Evolutionary conservation across 2,329 filamentous ascomycete species (phyloP).

Genomic region (Podosphaera fusca): DNA sequence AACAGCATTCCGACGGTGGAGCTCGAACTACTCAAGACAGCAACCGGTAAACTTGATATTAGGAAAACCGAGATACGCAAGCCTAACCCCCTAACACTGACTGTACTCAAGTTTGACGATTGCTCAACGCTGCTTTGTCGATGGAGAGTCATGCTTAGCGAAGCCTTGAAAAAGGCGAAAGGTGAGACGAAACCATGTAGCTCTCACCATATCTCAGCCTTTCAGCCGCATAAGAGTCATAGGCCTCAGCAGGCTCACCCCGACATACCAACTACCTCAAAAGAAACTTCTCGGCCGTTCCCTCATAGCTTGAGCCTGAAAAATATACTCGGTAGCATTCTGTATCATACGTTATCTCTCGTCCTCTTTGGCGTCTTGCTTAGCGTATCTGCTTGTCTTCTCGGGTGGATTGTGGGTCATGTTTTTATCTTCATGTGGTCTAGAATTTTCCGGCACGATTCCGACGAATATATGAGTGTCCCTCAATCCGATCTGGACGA

Average conservation of each 20-base stretch:
- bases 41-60: constrained; percentile 30
- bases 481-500: neutral
- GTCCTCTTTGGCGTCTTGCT: constrained; percentile 45
- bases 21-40: constrained; percentile 37
- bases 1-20: constrained; percentile 30
- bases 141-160: constrained; percentile 27
- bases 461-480: neutral
- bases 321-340: constrained; percentile 28
- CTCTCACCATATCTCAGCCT: constrained; percentile 4
- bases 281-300: constrained; percentile 19
- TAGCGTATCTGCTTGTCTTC: constrained; percentile 40
- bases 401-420: constrained; percentile 44
- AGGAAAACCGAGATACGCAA: constrained; percentile 19
- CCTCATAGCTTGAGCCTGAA: constrained; percentile 2
- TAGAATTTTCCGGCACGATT: constrained; percentile 24
- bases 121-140: constrained; percentile 28
- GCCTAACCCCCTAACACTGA: constrained; percentile 10
- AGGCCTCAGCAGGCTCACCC: constrained; percentile 8
- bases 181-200: constrained; percentile 3
- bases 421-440: constrained; percentile 36
- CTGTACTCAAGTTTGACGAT: constrained; percentile 16
- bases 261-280: constrained; percentile 16
- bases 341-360: constrained; percentile 41
- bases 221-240: constrained; percentile 8
- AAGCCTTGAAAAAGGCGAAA: constrained; percentile 15